phyloP scores from a whole-genome alignment of 2,329 filamentous ascomycete genomes.

The Ophiostoma himal-ulmi region DNA sequence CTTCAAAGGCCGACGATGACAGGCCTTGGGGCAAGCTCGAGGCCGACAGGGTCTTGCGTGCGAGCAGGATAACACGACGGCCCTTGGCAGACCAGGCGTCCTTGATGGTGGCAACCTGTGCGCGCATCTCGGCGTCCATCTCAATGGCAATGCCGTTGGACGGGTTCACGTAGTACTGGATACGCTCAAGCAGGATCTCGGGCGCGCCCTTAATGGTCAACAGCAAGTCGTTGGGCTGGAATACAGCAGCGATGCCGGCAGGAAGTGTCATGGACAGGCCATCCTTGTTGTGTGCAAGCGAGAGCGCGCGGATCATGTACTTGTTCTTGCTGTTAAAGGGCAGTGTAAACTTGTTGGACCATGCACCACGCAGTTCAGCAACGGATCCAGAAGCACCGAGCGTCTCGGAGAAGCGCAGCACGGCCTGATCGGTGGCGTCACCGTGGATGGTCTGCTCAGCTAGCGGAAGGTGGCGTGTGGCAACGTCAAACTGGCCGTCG shows the following conservation, averaged over 20 bases:
- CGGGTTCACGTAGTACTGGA: constrained; percentile 48
- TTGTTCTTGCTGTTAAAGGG: constrained; percentile 82
- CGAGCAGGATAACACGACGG: constrained; percentile 61
- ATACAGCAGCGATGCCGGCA: constrained; percentile 32
- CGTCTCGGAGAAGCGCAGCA: constrained; percentile 64
- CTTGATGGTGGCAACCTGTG: constrained; percentile 53
- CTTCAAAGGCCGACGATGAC: constrained; percentile 49
- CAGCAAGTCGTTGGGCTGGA: constrained; percentile 39
- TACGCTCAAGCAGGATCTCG: constrained; percentile 63
- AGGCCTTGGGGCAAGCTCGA: constrained; percentile 36
- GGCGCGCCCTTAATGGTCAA: constrained; percentile 76
- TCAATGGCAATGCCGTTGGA: constrained; percentile 48
- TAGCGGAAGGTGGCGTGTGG: constrained; percentile 54
- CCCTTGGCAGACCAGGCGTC: constrained; percentile 63
- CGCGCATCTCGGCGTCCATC: constrained; percentile 43
- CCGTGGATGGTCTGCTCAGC: constrained; percentile 61
- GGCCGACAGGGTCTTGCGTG: constrained; percentile 51
- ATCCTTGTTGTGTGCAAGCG: constrained; percentile 35
- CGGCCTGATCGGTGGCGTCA: constrained; percentile 70
- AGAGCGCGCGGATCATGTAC: constrained; percentile 65
- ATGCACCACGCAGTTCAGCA: constrained; percentile 53
- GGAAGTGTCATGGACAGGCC: constrained; percentile 38
- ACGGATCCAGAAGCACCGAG: constrained; percentile 47
- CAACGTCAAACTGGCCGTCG: constrained; percentile 65
- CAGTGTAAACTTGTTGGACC: constrained; percentile 61